A percentile compares a stretch with the other conserved stretches of the same genome.
phyloP scores from a whole-genome alignment of 2,329 filamentous ascomycete species.

The Arthroderma sp. region DNA sequence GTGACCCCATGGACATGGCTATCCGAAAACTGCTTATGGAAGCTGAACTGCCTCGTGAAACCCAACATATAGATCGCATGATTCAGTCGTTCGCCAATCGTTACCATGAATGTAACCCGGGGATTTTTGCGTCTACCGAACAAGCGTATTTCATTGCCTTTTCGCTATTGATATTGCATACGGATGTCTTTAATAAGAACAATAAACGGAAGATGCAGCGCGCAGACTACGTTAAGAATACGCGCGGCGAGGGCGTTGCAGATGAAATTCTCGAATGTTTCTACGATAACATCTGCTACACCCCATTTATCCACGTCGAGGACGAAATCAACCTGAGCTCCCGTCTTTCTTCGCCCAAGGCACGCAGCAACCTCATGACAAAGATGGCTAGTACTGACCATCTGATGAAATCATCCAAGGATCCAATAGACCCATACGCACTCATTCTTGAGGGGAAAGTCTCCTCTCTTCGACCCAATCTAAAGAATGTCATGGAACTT shows the following conservation, averaged over 20 bases:
- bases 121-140: slow-evolving; percentile 79
- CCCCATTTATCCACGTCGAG: slow-evolving; percentile 94
- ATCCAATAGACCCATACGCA: slow-evolving; percentile 90
- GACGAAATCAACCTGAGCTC: slow-evolving; percentile 67
- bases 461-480: slow-evolving; percentile 66
- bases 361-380: slow-evolving; percentile 55
- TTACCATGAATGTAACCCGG: slow-evolving; percentile 96
- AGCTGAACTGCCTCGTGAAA: slow-evolving; percentile 89
- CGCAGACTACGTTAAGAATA: slow-evolving; percentile 88
- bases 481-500: slow-evolving; percentile 83
- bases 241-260: slow-evolving; percentile 78
- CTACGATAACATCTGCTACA: slow-evolving; percentile 97
- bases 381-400: slow-evolving; percentile 53
- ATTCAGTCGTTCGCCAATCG: slow-evolving; percentile 89
- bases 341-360: slow-evolving; percentile 57
- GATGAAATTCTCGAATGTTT: slow-evolving; percentile 91
- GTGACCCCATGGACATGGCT: slow-evolving; percentile 95
- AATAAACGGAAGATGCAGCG: slow-evolving; percentile 99
- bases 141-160: slow-evolving; percentile 99
- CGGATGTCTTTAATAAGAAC: slow-evolving; percentile 99
- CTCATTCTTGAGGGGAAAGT: slow-evolving; percentile 84
- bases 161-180: slow-evolving; percentile 89
- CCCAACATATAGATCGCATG: slow-evolving; percentile 92
- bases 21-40: slow-evolving; percentile 93
- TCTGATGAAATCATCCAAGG: slow-evolving; percentile 54